These are phyloP conservation scores for Scutellaria minor DNA, from an alignment of 257 asterid genomes.

Conservation along the genomic window DNA sequence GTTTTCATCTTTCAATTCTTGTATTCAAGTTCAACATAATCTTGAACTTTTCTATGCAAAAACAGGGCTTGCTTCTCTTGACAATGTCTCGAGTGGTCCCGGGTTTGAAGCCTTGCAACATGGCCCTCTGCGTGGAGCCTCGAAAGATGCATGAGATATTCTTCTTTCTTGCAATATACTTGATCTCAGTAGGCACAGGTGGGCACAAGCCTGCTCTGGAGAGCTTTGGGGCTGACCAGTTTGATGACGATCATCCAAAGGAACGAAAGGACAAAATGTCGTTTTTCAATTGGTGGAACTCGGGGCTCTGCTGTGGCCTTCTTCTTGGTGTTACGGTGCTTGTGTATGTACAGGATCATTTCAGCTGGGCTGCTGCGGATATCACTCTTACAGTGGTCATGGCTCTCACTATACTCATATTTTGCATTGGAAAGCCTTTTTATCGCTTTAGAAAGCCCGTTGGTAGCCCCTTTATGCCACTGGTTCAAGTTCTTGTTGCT, in stretches of 20 bases:
- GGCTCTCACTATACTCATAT: constrained; percentile 50
- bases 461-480: constrained; percentile 81
- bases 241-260: constrained; percentile 75
- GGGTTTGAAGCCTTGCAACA: constrained; percentile 54
- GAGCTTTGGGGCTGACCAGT: constrained; percentile 98
- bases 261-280: constrained; percentile 78
- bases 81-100: constrained; percentile 75
- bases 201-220: constrained; percentile 90
- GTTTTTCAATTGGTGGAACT: constrained; percentile 94
- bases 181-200: constrained; percentile 84
- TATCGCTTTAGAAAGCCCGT: constrained; percentile 61
- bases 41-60: neutral
- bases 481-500: constrained; percentile 70
- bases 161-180: constrained; percentile 78
- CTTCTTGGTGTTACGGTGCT: constrained; percentile 68
- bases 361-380: constrained; percentile 81
- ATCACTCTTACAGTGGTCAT: constrained; percentile 60
- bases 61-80: constrained; percentile 76
- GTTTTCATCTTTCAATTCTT: neutral
- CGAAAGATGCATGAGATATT: constrained; percentile 54
- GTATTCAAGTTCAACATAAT: neutral
- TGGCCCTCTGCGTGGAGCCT: constrained; percentile 41
- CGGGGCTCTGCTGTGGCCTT: constrained; percentile 73
- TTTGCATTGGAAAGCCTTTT: constrained; percentile 59
- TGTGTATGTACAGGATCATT: constrained; percentile 68